These are phyloP conservation scores for Candida pseudoviswanathii DNA, from an alignment of 1,139 yeast species.

Conservation along the genomic window DNA sequence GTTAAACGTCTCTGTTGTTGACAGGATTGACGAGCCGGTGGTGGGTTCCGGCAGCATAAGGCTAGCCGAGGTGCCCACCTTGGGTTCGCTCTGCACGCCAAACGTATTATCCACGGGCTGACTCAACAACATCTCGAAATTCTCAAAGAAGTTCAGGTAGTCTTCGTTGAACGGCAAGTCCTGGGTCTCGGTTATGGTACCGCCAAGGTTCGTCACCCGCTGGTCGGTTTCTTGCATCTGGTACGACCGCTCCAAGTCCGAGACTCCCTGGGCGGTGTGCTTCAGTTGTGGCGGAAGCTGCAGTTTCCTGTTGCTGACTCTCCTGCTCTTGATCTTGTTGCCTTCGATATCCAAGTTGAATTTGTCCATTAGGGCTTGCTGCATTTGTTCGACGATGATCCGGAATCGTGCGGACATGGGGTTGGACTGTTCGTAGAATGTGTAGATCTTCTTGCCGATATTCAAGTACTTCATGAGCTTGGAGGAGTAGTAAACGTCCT, in stretches of 20 bases:
- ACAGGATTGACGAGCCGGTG: neutral
- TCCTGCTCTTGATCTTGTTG: constrained; percentile 3
- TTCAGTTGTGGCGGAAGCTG: neutral
- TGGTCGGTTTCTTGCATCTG: neutral
- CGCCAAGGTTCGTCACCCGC: neutral
- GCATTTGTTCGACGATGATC: constrained; percentile 15
- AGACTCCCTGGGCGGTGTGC: neutral
- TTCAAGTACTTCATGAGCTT: constrained; percentile 16
- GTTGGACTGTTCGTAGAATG: constrained; percentile 14
- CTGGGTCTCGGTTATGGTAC: neutral
- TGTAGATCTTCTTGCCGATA: constrained; percentile 13
- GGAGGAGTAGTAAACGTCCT: constrained; percentile 12
- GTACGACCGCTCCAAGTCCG: neutral
- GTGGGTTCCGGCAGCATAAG: neutral
- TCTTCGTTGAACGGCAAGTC: constrained; percentile 14
- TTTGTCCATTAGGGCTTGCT: constrained; percentile 14
- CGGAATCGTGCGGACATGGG: constrained; percentile 14
- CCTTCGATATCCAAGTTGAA: constrained; percentile 15
- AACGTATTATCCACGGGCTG: constrained; percentile 5
- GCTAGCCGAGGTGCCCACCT: neutral
- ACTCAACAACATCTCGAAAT: constrained; percentile 12
- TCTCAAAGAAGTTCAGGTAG: constrained; percentile 16
- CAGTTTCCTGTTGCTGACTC: neutral
- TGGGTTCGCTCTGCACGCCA: neutral
- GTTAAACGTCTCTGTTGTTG: constrained; percentile 17